Conservation (phyloP, 345 rosid species). For the Eucalyptus curtisii region DNA sequence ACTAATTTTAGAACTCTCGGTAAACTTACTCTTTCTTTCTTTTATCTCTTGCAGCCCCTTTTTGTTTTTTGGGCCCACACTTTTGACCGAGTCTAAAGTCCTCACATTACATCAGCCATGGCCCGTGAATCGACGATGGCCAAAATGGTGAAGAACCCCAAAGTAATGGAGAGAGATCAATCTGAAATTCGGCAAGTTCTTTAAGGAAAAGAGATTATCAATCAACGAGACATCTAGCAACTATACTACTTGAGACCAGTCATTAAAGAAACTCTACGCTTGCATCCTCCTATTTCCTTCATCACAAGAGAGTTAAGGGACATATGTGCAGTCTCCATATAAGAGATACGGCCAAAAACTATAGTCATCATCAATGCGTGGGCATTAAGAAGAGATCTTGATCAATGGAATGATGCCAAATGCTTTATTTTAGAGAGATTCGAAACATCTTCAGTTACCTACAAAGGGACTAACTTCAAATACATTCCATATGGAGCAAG, state of each 20-base stretch:
- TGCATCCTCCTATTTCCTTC: conserved; percentile 6
- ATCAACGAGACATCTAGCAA: not conserved
- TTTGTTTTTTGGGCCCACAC: no score
- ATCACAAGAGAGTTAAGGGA: conserved; percentile 4
- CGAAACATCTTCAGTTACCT: not conserved
- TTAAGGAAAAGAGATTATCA: not conserved
- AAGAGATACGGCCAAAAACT: not conserved
- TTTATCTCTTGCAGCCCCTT: no score
- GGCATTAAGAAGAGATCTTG: conserved; percentile 12
- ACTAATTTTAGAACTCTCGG: no score
- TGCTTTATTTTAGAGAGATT: not conserved
- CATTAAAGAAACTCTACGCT: not conserved
- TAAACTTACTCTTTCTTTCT: no score
- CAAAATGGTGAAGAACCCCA: not conserved
- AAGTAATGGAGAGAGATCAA: not conserved
- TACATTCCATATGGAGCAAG: not conserved
- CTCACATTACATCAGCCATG: not conserved
- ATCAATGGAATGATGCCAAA: not conserved
- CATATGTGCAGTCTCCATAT: not conserved
- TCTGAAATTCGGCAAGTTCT: no score
- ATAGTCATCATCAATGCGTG: not conserved
- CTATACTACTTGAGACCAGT: not conserved
- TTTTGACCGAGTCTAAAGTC: no score
- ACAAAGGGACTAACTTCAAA: not conserved
- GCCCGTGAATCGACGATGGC: no score